Conservation (phyloP, 257 asterid genomes). For the Rauvolfia tetraphylla region DNA sequence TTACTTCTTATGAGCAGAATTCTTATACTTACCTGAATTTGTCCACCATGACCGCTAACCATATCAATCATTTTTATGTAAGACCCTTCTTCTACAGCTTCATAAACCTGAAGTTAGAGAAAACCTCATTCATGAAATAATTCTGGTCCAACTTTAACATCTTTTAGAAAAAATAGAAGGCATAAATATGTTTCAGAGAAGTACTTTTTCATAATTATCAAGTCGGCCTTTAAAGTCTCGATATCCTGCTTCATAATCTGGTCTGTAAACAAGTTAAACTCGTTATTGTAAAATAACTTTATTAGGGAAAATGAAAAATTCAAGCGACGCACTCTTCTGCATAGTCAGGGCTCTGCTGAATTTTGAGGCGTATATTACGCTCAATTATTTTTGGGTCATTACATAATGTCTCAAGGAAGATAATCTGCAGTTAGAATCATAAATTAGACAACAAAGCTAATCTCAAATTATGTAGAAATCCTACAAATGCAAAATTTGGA, state of each 20-base stretch:
- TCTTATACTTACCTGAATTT: slow-evolving; percentile 67
- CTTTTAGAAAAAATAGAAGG: slow-evolving; percentile 1
- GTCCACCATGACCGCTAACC: slow-evolving; percentile 98
- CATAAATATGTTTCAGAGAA: slow-evolving; percentile 26
- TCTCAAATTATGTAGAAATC: slow-evolving; percentile 9
- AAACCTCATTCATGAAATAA: slow-evolving; percentile 14
- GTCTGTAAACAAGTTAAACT: slow-evolving; percentile 54
- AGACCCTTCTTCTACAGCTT: slow-evolving; percentile 98
- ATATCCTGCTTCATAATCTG: slow-evolving; percentile 99
- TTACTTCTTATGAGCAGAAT: slow-evolving; percentile 7
- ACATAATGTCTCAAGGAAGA: slow-evolving; percentile 90
- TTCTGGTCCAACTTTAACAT: neutral
- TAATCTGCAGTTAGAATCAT: slow-evolving; percentile 52
- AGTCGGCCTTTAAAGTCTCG: slow-evolving; percentile 84
- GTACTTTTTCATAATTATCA: slow-evolving; percentile 90
- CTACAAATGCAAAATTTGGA: slow-evolving; percentile 7
- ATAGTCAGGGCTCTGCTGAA: slow-evolving; percentile 99
- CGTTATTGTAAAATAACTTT: slow-evolving; percentile 26
- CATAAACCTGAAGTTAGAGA: slow-evolving; percentile 64
- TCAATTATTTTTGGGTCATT: slow-evolving; percentile 82
- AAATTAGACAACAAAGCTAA: slow-evolving; percentile 22
- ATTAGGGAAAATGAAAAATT: slow-evolving; percentile 19
- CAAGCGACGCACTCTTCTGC: slow-evolving; percentile 74
- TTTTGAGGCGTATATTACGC: slow-evolving; percentile 98
- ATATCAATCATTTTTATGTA: slow-evolving; percentile 97